Percentiles rank a stretch among this genome's conserved stretches.
phyloP scores from a whole-genome alignment of 2,329 filamentous ascomycete genomes.

The Cercospora sp. region DNA sequence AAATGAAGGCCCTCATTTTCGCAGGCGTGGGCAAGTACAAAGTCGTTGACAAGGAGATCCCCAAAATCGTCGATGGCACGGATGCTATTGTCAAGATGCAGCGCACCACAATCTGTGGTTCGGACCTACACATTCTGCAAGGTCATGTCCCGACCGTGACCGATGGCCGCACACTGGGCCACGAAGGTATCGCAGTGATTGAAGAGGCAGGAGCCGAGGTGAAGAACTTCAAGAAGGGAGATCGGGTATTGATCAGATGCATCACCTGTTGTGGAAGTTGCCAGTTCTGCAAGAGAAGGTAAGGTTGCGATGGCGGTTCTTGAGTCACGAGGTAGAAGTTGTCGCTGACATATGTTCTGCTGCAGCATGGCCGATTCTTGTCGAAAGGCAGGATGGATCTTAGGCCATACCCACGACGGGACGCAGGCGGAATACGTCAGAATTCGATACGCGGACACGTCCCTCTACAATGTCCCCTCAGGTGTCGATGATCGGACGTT shows the following conservation, averaged over 20 bases:
- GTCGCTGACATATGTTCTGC: not conserved
- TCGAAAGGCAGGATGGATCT: conserved; percentile 55
- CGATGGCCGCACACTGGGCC: conserved; percentile 53
- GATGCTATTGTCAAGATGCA: conserved; percentile 44
- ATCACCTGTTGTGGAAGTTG: conserved; percentile 57
- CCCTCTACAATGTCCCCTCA: conserved; percentile 49
- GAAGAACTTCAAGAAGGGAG: conserved; percentile 51
- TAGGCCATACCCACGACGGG: conserved; percentile 56
- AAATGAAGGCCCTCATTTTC: conserved; percentile 33
- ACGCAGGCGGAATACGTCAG: conserved; percentile 61
- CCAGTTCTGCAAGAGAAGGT: conserved; percentile 48
- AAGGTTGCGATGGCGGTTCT: not conserved
- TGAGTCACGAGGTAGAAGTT: no score
- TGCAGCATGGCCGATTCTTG: conserved; percentile 57
- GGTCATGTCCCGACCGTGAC: conserved; percentile 55
- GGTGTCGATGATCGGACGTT: conserved; percentile 47
- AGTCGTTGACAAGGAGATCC: conserved; percentile 32
- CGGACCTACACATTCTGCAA: conserved; percentile 58
- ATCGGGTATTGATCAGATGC: conserved; percentile 49
- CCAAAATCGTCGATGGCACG: conserved; percentile 27
- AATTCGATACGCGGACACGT: conserved; percentile 54
- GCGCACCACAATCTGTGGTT: conserved; percentile 36
- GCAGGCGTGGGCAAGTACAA: conserved; percentile 32
- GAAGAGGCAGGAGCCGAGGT: conserved; percentile 51
- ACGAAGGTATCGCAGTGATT: conserved; percentile 56